Base-by-base conservation (phyloP, 1,139 yeast genomes). In the Yamadazyma songkhlaensis region DNA sequence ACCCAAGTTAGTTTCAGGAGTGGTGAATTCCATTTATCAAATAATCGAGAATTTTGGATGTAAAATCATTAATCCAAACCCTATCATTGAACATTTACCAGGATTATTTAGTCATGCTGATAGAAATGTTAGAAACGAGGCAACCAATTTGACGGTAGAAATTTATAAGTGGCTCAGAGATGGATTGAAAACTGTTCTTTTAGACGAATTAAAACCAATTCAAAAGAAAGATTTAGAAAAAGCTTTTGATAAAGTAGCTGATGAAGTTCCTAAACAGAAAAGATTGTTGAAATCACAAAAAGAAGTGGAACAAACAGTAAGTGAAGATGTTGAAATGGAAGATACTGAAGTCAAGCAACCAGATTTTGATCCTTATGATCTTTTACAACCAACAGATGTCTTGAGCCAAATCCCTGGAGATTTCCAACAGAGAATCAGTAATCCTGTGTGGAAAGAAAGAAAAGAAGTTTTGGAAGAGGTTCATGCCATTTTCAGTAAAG, bases 371-470 rank as follows among this genome's bases (percentile, higher is more conserved):
- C 68, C 75, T 0, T 65, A 51, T 38, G 72, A 65, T 32, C 50
- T 67, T 43, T 46, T 69, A 31, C 72, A 67, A 28, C 74, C 76
- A 2, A 64, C 79, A 3, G 84, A 81, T 25, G 81, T 90, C 1
- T 57, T 84, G 32, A 60, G 75, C 21, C 80, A 80, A 45, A 51
- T 90, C 1, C 96, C 97, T 0, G 51, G 62, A 4, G 81, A 81
- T 49, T 74, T 89, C 41, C 57, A 72, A 14, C 53, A 69, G 2
- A 67, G 80, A 45, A 62, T 88, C 23, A 57, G 71, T 1, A 81
- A 90, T 1, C 47, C 81, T 0, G 81, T 84, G 50, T 92, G 98
- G 98, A 89, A 90, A 55, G 97, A 89, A 40, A 74, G 98, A 47
- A 89, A 86, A 41, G 97, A 86, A 47, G 89, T 76, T 0, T 67